Evolutionary conservation across 2,329 filamentous ascomycete species (phyloP).

Genomic region (Immersiporthe knoxdaviesiana): DNA sequence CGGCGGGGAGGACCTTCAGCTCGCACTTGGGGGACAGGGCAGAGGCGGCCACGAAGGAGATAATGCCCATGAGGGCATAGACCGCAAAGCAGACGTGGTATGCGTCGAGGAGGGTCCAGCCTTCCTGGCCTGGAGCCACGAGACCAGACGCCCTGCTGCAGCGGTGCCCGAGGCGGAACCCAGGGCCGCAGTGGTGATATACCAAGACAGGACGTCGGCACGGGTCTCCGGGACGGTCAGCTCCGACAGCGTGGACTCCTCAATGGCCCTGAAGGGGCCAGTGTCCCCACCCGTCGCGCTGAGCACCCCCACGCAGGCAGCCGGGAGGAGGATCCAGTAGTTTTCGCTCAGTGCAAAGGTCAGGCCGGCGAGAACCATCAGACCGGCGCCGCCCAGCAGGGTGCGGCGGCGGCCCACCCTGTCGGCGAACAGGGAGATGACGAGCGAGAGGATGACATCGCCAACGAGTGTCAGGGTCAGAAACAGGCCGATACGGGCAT

Average conservation of each 20-base stretch:
- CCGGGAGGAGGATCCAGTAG: slow-evolving; percentile 62
- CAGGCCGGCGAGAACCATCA: slow-evolving; percentile 61
- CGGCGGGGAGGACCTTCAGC: slow-evolving; percentile 38
- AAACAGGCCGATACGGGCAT: slow-evolving; percentile 64
- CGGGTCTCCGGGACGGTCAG: slow-evolving; percentile 58
- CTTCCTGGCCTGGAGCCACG: slow-evolving; percentile 47
- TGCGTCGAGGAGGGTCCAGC: slow-evolving; percentile 53
- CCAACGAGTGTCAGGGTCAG: slow-evolving; percentile 66
- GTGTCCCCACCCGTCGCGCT: slow-evolving; percentile 67
- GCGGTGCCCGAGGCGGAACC: slow-evolving; percentile 59
- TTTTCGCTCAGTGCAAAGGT: slow-evolving; percentile 58
- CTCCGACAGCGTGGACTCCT: slow-evolving; percentile 66
- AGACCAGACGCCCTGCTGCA: slow-evolving; percentile 54
- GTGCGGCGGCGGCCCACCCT: slow-evolving; percentile 59
- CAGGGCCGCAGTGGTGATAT: slow-evolving; percentile 60
- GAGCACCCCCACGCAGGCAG: slow-evolving; percentile 64
- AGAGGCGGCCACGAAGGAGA: slow-evolving; percentile 52
- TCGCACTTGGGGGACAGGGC: slow-evolving; percentile 57
- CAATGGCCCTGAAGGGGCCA: slow-evolving; percentile 68
- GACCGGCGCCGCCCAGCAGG: slow-evolving; percentile 52
- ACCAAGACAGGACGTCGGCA: slow-evolving; percentile 69
- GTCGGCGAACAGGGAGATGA: slow-evolving; percentile 63
- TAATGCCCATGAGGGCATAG: slow-evolving; percentile 58
- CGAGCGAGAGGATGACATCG: slow-evolving; percentile 61
- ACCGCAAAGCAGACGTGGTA: slow-evolving; percentile 63